These are phyloP conservation scores for Coprinopsis sp. DNA, from an alignment of 768 basidiomycete species.

Conservation along the genomic window DNA sequence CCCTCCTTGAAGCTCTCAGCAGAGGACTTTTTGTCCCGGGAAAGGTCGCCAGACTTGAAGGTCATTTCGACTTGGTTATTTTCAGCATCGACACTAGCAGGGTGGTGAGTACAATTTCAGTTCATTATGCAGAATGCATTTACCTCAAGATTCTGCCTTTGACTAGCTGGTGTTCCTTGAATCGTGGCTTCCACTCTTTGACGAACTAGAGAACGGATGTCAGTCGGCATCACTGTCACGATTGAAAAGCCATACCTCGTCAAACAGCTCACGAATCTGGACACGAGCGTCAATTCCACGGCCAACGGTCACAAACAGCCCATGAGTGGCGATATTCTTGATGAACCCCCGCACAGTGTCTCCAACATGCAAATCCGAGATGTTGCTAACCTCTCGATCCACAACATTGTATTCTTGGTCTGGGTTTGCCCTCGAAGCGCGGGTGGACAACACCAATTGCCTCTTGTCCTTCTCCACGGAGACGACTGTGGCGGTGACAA, in stretches of 20 bases:
- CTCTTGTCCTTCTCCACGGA: slow-evolving; percentile 61
- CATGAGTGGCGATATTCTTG: slow-evolving; percentile 81
- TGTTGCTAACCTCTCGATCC: slow-evolving; percentile 62
- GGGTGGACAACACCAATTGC: slow-evolving; percentile 75
- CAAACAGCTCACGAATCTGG: slow-evolving; percentile 90
- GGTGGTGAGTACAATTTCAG: background rate
- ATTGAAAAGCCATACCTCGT: slow-evolving; percentile 49
- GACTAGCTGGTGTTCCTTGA: slow-evolving; percentile 77
- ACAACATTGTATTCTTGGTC: slow-evolving; percentile 43
- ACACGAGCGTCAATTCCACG: slow-evolving; percentile 84
- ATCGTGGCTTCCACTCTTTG: slow-evolving; percentile 91
- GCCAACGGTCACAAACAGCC: slow-evolving; percentile 85
- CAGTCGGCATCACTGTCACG: background rate
- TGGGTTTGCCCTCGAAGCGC: slow-evolving; percentile 64
- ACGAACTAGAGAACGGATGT: slow-evolving; percentile 58
- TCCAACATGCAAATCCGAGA: slow-evolving; percentile 66
- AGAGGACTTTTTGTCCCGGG: slow-evolving; percentile 28
- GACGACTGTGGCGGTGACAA: slow-evolving; percentile 70
- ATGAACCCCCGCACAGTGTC: slow-evolving; percentile 83
- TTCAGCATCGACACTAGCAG: slow-evolving; percentile 58
- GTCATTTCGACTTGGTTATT: slow-evolving; percentile 88
- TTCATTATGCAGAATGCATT: background rate
- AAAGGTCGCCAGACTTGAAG: slow-evolving; percentile 64
- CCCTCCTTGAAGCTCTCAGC: slow-evolving; percentile 65
- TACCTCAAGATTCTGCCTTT: slow-evolving; percentile 82